Percentiles rank a stretch among this genome's conserved stretches.
These are phyloP conservation scores for Phytophthora cajani DNA, from an alignment of 352 stramenopile genomes.

Conservation along the genomic window DNA sequence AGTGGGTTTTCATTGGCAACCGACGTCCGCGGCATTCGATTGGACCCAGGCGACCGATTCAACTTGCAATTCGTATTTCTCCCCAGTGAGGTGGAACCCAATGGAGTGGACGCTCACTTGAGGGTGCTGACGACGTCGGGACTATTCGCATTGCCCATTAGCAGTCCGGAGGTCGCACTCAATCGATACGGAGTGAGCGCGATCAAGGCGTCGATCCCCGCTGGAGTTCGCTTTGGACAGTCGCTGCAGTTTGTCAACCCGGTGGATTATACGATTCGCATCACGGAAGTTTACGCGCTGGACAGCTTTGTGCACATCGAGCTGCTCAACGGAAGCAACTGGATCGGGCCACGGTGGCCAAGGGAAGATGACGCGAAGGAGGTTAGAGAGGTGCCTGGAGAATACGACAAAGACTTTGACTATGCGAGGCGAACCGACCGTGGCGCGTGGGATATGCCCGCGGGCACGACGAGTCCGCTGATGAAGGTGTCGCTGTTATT, in stretches of 20 bases:
- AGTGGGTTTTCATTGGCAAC: slow-evolving; percentile 47
- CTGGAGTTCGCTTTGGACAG: slow-evolving; percentile 38
- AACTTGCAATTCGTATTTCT: slow-evolving; percentile 52
- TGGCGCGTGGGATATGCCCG: slow-evolving; percentile 49
- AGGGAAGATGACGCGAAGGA: slow-evolving; percentile 21
- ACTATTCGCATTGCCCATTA: slow-evolving; percentile 50
- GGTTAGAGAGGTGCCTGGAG: slow-evolving; percentile 19
- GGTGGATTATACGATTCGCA: slow-evolving; percentile 40
- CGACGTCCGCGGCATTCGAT: slow-evolving; percentile 41
- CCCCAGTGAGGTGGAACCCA: slow-evolving; percentile 29
- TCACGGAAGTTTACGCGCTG: slow-evolving; percentile 56
- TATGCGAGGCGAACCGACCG: slow-evolving; percentile 23
- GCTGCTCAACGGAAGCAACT: slow-evolving; percentile 26
- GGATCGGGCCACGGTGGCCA: slow-evolving; percentile 34
- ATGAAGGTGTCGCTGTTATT: slow-evolving; percentile 44
- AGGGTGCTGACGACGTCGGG: slow-evolving; percentile 57
- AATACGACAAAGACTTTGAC: slow-evolving; percentile 29
- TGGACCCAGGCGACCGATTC: slow-evolving; percentile 44
- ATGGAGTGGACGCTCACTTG: slow-evolving; percentile 38
- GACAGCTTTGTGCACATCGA: slow-evolving; percentile 47
- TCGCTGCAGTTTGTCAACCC: slow-evolving; percentile 57
- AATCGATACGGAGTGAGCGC: slow-evolving; percentile 42
- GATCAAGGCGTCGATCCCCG: slow-evolving; percentile 41
- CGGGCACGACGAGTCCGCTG: slow-evolving; percentile 41
- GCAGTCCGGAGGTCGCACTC: slow-evolving; percentile 27